Base-by-base conservation (phyloP, 495 filamentous ascomycete genomes). In the Talaromyces stipitatus region DNA sequence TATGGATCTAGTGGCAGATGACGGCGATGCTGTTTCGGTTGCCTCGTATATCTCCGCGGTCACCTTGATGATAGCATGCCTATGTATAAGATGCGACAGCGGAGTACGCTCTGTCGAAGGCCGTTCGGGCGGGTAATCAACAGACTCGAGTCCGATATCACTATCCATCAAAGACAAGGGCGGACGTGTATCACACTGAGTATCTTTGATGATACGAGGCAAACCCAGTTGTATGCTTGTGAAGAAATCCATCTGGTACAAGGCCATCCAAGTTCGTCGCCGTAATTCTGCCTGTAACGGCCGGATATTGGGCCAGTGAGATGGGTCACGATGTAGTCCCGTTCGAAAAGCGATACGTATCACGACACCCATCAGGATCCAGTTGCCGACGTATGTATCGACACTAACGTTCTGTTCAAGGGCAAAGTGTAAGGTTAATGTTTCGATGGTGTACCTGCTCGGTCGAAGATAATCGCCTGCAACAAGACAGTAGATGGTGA, bases 381-480 rank as follows among this genome's bases (percentile, higher is more conserved):
- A 95, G 11, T 94, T 75, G 10, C 86, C 88, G 8, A 87, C 75
- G 57, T 97, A 91, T 9, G 88, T 81, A 61, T 96, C 89, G 72
- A 84, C 84, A 47, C 84, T 86, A 55, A 88, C 81, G 16, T 83
- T 82, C 62, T 88, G 87, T 70, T 96, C 89, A 26, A 87, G 85
- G 63, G 89, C 85, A 32, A 94, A 72, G 70, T 95, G 90, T 27
- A 97, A 83, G 23, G 94, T 75, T 62, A 98, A 74, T 7, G 90
- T 85, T 69, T 97, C 94, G 14, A 97, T 85, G 47, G 92, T 88
- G 65, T 91, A 84, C 43, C 83, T 85, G 24, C 86, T 78, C 23
- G 92, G 88, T 67, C 89, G 92, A 0, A 90, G 91, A 64, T 94
- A 96, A 68, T 97, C 91, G 2, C 90, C 91, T 54, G 88, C 78